phyloP scores from a whole-genome alignment of 1,284 basidiomycete species.

The Papiliotrema nemorosa region DNA sequence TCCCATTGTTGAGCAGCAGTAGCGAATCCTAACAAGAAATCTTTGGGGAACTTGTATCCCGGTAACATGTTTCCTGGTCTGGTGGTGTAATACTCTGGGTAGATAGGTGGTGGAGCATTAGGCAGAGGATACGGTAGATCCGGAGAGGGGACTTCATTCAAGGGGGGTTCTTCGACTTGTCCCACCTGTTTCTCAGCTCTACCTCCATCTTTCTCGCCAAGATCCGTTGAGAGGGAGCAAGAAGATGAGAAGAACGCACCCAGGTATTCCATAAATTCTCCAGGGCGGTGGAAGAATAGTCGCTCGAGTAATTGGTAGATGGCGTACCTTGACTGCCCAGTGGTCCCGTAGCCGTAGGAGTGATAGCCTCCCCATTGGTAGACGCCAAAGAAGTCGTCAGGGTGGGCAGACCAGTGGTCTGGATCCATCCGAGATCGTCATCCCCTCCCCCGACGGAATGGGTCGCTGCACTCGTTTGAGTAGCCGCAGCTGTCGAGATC shows the following conservation, averaged over 20 bases:
- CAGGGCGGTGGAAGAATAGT: slow-evolving; percentile 6
- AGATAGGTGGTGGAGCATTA: slow-evolving; percentile 12
- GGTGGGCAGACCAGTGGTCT: slow-evolving; percentile 4
- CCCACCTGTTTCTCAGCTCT: slow-evolving; percentile 8
- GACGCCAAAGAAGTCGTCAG: slow-evolving; percentile 3
- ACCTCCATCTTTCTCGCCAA: no score
- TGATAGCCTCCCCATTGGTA: slow-evolving; percentile 8
- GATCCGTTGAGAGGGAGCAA: background rate
- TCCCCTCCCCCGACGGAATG: background rate
- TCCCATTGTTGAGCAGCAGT: slow-evolving; percentile 23
- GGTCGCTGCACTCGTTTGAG: background rate
- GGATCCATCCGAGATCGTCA: slow-evolving; percentile 14
- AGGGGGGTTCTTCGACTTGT: slow-evolving; percentile 11
- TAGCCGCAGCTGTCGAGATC: background rate
- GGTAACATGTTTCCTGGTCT: slow-evolving; percentile 40
- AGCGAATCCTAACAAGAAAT: slow-evolving; percentile 47
- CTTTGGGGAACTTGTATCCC: slow-evolving; percentile 54
- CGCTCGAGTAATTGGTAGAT: background rate
- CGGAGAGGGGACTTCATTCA: slow-evolving; percentile 6
- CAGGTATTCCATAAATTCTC: slow-evolving; percentile 16
- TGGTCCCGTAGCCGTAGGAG: slow-evolving; percentile 11
- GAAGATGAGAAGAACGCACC: slow-evolving; percentile 8
- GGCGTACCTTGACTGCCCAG: slow-evolving; percentile 5
- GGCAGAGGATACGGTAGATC: slow-evolving; percentile 16
- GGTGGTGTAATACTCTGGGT: slow-evolving; percentile 13